Base-by-base conservation (phyloP, 192 early-diverging fungal genomes). In the Coemansia sp. region DNA sequence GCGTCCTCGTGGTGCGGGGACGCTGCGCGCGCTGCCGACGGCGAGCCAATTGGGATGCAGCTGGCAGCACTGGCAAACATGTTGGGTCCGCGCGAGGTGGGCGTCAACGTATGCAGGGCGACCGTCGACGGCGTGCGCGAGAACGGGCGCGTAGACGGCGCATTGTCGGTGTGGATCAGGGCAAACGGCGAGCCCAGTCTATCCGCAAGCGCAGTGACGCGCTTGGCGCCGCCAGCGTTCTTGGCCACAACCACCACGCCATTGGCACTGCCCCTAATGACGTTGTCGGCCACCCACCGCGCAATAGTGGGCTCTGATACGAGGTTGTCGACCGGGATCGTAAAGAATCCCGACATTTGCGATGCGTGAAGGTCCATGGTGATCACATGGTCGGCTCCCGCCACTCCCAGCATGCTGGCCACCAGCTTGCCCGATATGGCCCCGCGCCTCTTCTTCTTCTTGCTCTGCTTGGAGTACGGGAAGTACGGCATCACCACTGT, bases 401-500 rank as follows among this genome's bases (percentile, higher is more conserved):
- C 88, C 48, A 95, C 94, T 0, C 87, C 89, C 44, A 99, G 85
- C 91, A 98, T 97, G 78, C 91, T 96, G 41, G 97, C 95, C 45
- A 96, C 89, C 59, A 99, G 90, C 80, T 99, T 99, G 64, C 95
- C 95, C 32, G 96, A 92, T 68, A 99, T 97, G 37, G 96, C 91
- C 9, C 92, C 94, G 81, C 97, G 91, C 42, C 90, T 89, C 88
- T 98, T 99, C 85, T 99, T 95, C 90, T 97, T 98, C 87, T 99
- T 99, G 82, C 89, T 90, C 81, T 99, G 97, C 84, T 95, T 95
- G 31, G 91, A 92, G 87, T 99, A 99, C 21, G 97, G 97, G 70
- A 95, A 94, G 75, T 95, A 99, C 64, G 97, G 97, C 71, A 99
- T 88, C 64, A 98, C 94, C 36, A 94, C 94, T 39, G 95, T 95